Evolutionary conservation across 2,329 filamentous ascomycete genomes (phyloP), one percentile per base, ranked within the genome.

Genomic region (Curvularia sp.): DNA sequence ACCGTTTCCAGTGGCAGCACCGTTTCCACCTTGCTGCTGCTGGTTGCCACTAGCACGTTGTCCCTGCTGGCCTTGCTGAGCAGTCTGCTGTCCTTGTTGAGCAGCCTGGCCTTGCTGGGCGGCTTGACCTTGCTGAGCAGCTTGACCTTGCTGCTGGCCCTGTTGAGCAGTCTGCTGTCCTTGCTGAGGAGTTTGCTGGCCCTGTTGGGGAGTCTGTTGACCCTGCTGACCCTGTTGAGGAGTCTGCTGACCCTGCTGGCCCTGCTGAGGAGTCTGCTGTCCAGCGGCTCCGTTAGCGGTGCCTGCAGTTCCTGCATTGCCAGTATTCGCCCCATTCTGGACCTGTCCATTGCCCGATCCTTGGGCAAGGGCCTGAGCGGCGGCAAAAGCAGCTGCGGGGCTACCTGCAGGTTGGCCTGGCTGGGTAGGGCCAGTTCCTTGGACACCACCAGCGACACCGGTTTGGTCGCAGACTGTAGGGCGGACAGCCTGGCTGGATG

Each of bases 381-480:
- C 72, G 34, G 63, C 63, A 38, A 74, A 74, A 39, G 72, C 72
- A 36, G 67, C 68, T 15, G 70, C 67, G 5, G 72, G 72, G 41
- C 67, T 72, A 57, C 72, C 72, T 36, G 73, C 69, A 4, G 68
- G 48, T 49, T 66, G 57, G 25, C 72, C 72, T 30, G 70, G 73
- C 50, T 53, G 68, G 23, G 73, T 75, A 34, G 68, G 43, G 15
- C 73, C 73, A 12, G 55, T 50, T 21, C 69, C 59, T 58, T 75
- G 73, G 27, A 75, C 71, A 60, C 73, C 73, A 27, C 70, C 69
- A n/a, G 60, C 57, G 28, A 75, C 64, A 72, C 73, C 73, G 32
- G 71, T 75, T 59, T 74, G 65, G 53, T 75, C 67, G 53, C 73
- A 75, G 32, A 63, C 71, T 9, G 62, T 61, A 30, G 73, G 73